phyloP scores from a whole-genome alignment of 768 basidiomycete genomes.

The Boletus reticuloceps region DNA sequence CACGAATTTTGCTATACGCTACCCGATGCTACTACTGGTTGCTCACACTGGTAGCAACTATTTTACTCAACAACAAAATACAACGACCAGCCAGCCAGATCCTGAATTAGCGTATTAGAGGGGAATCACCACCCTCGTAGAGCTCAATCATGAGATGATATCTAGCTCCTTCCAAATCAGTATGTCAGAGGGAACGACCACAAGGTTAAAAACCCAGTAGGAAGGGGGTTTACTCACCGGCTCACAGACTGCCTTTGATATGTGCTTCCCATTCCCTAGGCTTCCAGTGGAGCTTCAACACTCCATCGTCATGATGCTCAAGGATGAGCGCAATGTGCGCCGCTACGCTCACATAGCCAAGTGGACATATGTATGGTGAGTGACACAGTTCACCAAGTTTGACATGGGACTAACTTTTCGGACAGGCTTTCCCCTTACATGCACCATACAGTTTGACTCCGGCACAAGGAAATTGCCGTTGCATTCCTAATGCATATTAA shows the following conservation, averaged over 20 bases:
- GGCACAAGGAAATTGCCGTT: not conserved
- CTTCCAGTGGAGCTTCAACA: not conserved
- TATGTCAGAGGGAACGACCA: too few species aligned
- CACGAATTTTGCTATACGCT: too few species aligned
- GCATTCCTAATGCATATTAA: not conserved
- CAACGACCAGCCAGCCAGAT: too few species aligned
- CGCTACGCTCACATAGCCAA: not conserved
- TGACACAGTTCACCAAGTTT: not conserved
- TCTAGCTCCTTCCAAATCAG: too few species aligned
- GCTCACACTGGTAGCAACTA: too few species aligned
- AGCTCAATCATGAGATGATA: too few species aligned
- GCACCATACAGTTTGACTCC: not conserved
- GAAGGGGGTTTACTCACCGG: too few species aligned
- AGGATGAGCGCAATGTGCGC: not conserved
- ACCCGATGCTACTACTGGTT: too few species aligned
- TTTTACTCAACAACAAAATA: too few species aligned
- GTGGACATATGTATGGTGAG: not conserved
- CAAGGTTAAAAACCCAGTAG: too few species aligned
- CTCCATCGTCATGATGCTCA: not conserved
- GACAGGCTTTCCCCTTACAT: not conserved
- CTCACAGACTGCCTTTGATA: not conserved
- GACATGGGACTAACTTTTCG: not conserved
- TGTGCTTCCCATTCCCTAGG: not conserved
- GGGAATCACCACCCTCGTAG: too few species aligned
- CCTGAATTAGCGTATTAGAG: too few species aligned